Percentiles rank a stretch among this genome's conserved stretches.
phyloP scores from a whole-genome alignment of 2,329 filamentous ascomycete genomes.

The Monosporascus sp. region DNA sequence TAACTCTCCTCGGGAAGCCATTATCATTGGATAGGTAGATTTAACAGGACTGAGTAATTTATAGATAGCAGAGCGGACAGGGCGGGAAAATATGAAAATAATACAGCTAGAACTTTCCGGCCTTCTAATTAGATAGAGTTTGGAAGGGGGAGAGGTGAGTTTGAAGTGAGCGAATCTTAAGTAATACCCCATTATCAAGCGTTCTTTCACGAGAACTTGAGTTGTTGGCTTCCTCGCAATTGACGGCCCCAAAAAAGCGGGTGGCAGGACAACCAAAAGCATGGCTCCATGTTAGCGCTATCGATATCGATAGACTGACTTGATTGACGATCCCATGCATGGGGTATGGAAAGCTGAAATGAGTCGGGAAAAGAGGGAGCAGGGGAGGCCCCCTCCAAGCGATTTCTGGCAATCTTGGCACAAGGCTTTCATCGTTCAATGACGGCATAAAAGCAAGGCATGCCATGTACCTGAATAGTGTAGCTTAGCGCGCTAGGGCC shows the following conservation, averaged over 20 bases:
- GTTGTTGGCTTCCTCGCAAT: not conserved
- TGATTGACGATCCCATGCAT: not conserved
- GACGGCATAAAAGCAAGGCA: no score
- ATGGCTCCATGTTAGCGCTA: constrained; percentile 9
- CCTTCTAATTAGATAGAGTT: not conserved
- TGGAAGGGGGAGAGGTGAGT: not conserved
- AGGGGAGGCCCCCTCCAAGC: no score
- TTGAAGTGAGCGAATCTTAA: no score
- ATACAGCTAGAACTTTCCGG: no score
- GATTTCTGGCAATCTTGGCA: no score
- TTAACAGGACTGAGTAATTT: not conserved
- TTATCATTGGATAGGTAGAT: not conserved
- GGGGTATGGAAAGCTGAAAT: not conserved
- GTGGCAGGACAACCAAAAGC: constrained; percentile 27
- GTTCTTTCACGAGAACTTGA: not conserved
- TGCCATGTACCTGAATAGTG: not conserved
- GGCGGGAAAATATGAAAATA: no score
- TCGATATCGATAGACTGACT: not conserved
- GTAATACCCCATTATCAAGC: no score
- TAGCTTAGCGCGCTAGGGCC: not conserved
- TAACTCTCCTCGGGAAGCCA: not conserved
- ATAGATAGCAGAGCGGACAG: no score
- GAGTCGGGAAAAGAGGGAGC: not conserved
- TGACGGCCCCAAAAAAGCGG: constrained; percentile 14
- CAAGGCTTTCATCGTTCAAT: no score